Percentiles rank a stretch among this genome's conserved stretches.
These are phyloP conservation scores for Neoboletus brunneissimus DNA, from an alignment of 768 basidiomycete genomes.

Conservation along the genomic window DNA sequence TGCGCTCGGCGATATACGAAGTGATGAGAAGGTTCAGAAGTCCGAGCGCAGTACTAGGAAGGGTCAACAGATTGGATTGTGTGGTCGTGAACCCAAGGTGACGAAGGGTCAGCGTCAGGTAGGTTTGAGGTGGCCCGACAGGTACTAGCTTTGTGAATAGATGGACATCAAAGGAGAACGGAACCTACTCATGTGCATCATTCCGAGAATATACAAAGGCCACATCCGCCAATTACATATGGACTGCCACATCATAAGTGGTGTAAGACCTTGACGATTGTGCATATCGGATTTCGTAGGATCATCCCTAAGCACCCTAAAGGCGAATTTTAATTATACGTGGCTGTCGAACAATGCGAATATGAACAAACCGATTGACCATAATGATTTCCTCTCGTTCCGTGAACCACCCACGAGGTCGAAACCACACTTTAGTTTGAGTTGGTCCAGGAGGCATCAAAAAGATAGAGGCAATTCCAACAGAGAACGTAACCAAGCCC, in stretches of 20 bases:
- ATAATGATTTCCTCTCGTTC: conserved; percentile 57
- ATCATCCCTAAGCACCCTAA: conserved; percentile 53
- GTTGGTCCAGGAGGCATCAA: conserved; percentile 58
- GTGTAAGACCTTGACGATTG: conserved; percentile 56
- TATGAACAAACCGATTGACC: conserved; percentile 39
- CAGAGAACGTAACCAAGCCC: conserved; percentile 44
- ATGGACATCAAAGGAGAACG: neutral
- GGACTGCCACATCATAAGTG: conserved; percentile 48
- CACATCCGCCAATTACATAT: conserved; percentile 60
- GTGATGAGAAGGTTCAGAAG: conserved; percentile 45
- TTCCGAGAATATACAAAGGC: conserved; percentile 55
- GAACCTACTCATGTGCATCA: conserved; percentile 45
- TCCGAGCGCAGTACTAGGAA: conserved; percentile 58
- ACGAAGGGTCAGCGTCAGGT: conserved; percentile 61
- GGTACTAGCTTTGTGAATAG: conserved; percentile 41
- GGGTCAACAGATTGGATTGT: conserved; percentile 57
- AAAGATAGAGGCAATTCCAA: conserved; percentile 55
- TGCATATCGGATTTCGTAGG: conserved; percentile 61
- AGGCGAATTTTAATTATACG: neutral
- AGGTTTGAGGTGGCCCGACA: conserved; percentile 54
- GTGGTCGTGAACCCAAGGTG: conserved; percentile 63
- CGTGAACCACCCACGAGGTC: conserved; percentile 60
- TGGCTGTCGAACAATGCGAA: neutral
- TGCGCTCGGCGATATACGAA: conserved; percentile 50
- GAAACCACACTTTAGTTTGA: conserved; percentile 52